These are phyloP conservation scores for Penicillium roqueforti DNA, from an alignment of 495 filamentous ascomycete genomes.

Conservation along the genomic window DNA sequence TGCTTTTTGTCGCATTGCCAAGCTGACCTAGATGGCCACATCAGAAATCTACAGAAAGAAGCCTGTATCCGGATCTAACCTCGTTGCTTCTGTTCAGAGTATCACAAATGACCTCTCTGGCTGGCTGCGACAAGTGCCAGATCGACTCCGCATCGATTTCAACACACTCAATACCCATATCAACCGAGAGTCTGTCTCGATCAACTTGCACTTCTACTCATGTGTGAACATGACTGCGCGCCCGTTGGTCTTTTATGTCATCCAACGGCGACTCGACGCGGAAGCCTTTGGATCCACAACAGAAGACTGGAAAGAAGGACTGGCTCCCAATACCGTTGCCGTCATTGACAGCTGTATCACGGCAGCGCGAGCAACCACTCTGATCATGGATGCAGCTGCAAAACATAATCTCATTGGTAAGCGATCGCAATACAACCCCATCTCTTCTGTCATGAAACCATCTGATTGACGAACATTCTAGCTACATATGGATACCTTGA, in stretches of 20 bases:
- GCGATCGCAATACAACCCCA: neutral
- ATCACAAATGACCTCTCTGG: constrained; percentile 41
- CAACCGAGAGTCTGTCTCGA: constrained; percentile 44
- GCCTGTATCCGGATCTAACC: constrained; percentile 38
- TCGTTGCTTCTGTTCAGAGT: constrained; percentile 43
- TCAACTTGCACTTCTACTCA: constrained; percentile 47
- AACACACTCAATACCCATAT: constrained; percentile 30
- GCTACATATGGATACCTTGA: constrained; percentile 52
- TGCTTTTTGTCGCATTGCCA: neutral
- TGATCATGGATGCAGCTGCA: constrained; percentile 44
- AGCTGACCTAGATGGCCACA: neutral
- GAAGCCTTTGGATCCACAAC: constrained; percentile 18
- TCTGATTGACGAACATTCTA: constrained; percentile 6
- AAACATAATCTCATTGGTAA: constrained; percentile 45
- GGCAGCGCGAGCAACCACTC: constrained; percentile 42
- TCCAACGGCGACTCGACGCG: constrained; percentile 40
- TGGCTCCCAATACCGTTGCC: constrained; percentile 38
- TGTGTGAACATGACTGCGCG: constrained; percentile 51
- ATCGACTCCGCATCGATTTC: constrained; percentile 43
- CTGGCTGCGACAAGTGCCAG: constrained; percentile 40
- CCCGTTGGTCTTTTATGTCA: constrained; percentile 47
- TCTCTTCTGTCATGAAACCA: neutral
- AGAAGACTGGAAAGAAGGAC: constrained; percentile 39
- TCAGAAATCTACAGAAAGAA: constrained; percentile 44
- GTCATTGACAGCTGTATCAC: constrained; percentile 48